phyloP scores from a whole-genome alignment of 2,329 filamentous ascomycete species.

The Fusarium algeriense region DNA sequence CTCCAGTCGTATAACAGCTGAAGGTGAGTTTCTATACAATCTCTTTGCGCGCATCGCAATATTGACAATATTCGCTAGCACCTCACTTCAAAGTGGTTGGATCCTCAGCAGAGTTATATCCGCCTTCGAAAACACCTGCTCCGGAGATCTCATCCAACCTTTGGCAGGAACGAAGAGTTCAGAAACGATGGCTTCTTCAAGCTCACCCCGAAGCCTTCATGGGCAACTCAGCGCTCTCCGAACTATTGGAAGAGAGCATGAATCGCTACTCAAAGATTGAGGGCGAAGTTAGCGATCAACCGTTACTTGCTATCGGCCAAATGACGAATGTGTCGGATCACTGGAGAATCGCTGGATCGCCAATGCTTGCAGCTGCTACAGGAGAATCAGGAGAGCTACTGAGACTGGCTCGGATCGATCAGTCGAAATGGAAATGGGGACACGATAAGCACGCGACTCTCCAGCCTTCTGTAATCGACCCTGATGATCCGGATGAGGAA shows the following conservation, averaged over 20 bases:
- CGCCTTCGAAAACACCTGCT: conserved; percentile 47
- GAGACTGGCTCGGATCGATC: conserved; percentile 63
- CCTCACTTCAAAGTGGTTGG: conserved; percentile 52
- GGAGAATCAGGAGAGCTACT: conserved; percentile 71
- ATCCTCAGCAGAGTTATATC: conserved; percentile 51
- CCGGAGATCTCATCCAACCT: conserved; percentile 44
- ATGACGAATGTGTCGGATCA: conserved; percentile 58
- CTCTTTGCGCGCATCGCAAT: conserved; percentile 5
- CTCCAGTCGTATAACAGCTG: conserved; percentile 48
- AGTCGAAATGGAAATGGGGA: conserved; percentile 68
- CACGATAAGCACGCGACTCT: conserved; percentile 60
- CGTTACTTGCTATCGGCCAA: conserved; percentile 68
- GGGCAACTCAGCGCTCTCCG: conserved; percentile 51
- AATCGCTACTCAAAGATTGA: conserved; percentile 48
- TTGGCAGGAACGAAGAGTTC: conserved; percentile 51
- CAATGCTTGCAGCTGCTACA: conserved; percentile 61
- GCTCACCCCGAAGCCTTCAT: conserved; percentile 64
- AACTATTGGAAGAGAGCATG: conserved; percentile 54
- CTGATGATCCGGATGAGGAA: conserved; percentile 59
- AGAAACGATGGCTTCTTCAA: conserved; percentile 64
- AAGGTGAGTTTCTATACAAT: conserved; percentile 41
- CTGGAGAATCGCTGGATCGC: conserved; percentile 44
- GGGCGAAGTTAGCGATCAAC: conserved; percentile 35
- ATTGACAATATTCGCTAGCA: conserved; percentile 38
- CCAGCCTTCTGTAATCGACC: conserved; percentile 59